Evolutionary conservation across 78 protist genomes (phyloP).

Genomic region (Planoprotostelium fungivorum): DNA sequence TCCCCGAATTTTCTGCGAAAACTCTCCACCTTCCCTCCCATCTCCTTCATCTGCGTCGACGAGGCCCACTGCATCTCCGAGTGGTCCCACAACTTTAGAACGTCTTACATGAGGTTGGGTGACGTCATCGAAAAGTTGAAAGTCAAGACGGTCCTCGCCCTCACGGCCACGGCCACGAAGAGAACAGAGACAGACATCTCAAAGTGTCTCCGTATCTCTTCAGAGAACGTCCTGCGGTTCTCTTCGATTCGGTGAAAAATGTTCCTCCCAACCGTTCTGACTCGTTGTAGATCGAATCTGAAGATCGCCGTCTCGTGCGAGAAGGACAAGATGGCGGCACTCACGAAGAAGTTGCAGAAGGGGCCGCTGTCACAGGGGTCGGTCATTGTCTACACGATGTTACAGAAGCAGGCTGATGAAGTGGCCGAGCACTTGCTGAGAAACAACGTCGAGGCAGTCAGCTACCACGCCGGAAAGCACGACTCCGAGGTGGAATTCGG

Average conservation of each 20-base stretch:
- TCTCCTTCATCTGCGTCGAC: slow-evolving; percentile 71
- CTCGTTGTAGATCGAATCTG: neutral
- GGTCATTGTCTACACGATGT: slow-evolving; percentile 87
- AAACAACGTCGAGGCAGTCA: neutral
- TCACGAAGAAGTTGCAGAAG: neutral
- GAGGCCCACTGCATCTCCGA: slow-evolving; percentile 89
- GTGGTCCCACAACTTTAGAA: slow-evolving; percentile 42
- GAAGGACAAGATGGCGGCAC: neutral
- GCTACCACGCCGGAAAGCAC: slow-evolving; percentile 67
- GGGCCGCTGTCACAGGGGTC: neutral
- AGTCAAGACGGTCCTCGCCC: slow-evolving; percentile 19
- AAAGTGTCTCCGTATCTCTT: neutral
- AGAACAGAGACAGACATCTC: neutral
- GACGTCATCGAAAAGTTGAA: neutral
- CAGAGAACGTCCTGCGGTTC: neutral
- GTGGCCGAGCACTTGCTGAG: slow-evolving; percentile 33
- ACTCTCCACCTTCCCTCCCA: neutral
- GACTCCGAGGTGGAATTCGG: neutral
- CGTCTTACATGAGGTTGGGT: neutral
- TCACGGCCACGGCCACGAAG: slow-evolving; percentile 82
- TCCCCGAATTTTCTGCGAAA: neutral
- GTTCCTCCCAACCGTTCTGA: too few relatives aligned
- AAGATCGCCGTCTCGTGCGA: neutral
- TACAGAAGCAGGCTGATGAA: slow-evolving; percentile 65
- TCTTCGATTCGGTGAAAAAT: too few relatives aligned